Conservation (phyloP, 208 protist genomes). For the Polymyxa betae region DNA sequence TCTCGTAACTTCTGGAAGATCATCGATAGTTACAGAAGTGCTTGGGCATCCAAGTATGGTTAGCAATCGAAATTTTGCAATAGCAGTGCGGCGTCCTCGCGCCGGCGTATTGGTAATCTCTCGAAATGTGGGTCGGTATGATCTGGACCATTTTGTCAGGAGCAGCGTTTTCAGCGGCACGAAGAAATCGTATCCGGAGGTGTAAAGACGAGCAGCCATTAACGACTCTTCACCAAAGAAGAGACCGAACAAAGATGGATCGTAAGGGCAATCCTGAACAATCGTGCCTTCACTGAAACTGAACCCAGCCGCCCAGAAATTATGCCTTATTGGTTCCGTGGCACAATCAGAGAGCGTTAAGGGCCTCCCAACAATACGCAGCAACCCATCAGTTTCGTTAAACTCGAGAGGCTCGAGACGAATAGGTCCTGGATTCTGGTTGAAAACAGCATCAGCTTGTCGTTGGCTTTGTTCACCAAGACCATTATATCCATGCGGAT, state of each 20-base stretch:
- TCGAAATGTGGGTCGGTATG: slow-evolving; percentile 20
- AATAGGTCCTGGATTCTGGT: not conserved
- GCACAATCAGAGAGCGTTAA: not conserved
- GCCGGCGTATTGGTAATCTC: not conserved
- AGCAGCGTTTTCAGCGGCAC: not conserved
- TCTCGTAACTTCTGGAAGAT: not conserved
- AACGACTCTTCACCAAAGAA: slow-evolving; percentile 60
- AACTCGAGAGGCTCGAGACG: not conserved
- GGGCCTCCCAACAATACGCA: not conserved
- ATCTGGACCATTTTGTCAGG: slow-evolving; percentile 20
- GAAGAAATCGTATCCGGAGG: slow-evolving; percentile 51
- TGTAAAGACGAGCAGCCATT: slow-evolving; percentile 56
- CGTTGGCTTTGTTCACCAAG: not conserved
- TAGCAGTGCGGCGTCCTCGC: not conserved
- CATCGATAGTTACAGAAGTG: not conserved
- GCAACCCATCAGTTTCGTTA: not conserved
- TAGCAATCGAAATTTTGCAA: not conserved
- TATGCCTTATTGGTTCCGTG: not conserved
- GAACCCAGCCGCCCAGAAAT: slow-evolving; percentile 62
- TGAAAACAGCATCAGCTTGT: not conserved
- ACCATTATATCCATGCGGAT: slow-evolving; percentile 8
- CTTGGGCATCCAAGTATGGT: not conserved
- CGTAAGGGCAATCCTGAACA: slow-evolving; percentile 52
- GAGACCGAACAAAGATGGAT: not conserved
- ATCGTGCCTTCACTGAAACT: slow-evolving; percentile 20